Base-by-base conservation (phyloP, 331 rosid species). In the Quercus lobata region DNA sequence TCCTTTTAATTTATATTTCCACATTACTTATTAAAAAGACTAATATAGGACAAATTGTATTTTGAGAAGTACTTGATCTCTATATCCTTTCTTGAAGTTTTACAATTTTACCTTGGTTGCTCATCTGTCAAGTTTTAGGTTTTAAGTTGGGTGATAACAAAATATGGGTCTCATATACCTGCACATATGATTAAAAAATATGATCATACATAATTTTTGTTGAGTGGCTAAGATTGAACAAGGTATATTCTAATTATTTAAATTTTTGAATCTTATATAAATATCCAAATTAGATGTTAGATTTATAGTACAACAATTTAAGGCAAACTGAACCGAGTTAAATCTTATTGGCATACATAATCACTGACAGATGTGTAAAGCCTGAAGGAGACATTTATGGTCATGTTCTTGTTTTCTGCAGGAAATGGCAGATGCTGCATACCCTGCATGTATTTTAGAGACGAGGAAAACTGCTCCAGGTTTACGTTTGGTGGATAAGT, bases 401-500 rank as follows among this genome's bases (percentile, higher is more conserved):
- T 18, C 17, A 34, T 49, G 19, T 80, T 79, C 58, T 68, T 63
- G 56, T 53, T 86, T 86, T 78, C 14, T 57, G 82, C 78, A 93
- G 97, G 91, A 85, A 89, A 95, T 91, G 98, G 96, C 96, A 55
- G 89, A 84, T 86, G 94, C 92, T 83, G 99, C 99, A 21, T 37
- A 37, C 83, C 98, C 98, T 77, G 98, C 99, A 6, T 77, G 87
- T 80, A 79, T 91, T 1, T 80, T 90, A 86, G 98, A 95, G 87
- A 95, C 97, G 3, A 88, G 99, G 73, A 95, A 95, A 90, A 93
- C 97, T 77, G 97, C 96, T 60, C 98, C 99, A 3, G 92, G 96
- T 70, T 84, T 96, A 87, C 99, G 97, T 61, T 85, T 93, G 84
- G 89, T 90, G 90, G 96, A 93, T 74, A 93, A 96, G 90, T 90